Conservation (phyloP, 2,329 filamentous ascomycete species). For the Cercospora berteroae region DNA sequence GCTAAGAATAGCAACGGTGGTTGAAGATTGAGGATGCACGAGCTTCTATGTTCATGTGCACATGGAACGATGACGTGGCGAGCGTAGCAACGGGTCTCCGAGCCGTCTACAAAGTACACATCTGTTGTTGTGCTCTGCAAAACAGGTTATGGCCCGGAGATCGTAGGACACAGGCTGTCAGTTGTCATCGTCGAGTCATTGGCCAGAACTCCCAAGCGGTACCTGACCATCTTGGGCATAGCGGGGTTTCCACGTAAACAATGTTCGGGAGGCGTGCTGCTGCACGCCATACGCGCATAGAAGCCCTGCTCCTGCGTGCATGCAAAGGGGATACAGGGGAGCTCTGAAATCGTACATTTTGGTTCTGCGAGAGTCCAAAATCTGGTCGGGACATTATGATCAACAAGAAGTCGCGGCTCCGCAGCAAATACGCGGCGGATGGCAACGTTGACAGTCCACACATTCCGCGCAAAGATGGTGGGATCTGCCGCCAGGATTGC, state of each 20-base stretch:
- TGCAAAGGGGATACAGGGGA: not conserved
- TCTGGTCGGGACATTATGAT: not conserved
- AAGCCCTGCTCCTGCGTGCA: not conserved
- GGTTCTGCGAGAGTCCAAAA: not conserved
- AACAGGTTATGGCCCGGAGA: not conserved
- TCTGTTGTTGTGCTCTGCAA: not conserved
- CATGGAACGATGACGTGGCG: not conserved
- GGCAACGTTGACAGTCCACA: not conserved
- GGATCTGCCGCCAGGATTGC: slow-evolving; percentile 5
- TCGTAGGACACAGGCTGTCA: not conserved
- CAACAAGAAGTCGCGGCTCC: not conserved
- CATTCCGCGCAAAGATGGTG: slow-evolving; percentile 2
- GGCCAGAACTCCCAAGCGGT: not conserved
- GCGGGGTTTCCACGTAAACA: slow-evolving; percentile 4
- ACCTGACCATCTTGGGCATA: slow-evolving; percentile 8
- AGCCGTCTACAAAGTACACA: not conserved
- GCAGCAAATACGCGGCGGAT: not conserved
- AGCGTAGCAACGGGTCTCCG: not conserved
- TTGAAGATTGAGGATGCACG: not conserved
- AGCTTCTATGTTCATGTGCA: not conserved
- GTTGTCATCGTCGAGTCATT: not conserved
- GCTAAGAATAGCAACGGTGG: not conserved
- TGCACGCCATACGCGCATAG: slow-evolving; percentile 11
- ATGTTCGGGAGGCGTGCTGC: not conserved
- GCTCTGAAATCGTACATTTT: not conserved